phyloP scores from a whole-genome alignment of 2,329 filamentous ascomycete species.

The Fusarium nodosum region DNA sequence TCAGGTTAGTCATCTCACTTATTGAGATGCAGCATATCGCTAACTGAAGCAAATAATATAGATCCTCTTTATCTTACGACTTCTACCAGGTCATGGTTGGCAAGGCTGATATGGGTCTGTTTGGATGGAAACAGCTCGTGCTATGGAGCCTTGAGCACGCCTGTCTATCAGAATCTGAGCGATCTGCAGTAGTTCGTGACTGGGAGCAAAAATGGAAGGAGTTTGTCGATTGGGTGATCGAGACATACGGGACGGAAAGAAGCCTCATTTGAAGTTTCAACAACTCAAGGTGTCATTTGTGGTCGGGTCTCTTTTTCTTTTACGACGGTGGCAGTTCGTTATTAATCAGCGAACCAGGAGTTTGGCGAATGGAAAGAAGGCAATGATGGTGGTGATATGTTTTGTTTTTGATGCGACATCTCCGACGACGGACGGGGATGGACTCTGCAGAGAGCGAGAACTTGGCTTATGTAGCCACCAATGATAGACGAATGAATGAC shows the following conservation, averaged over 20 bases:
- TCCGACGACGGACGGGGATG: not conserved
- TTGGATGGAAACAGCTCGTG: slow-evolving; percentile 77
- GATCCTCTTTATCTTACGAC: slow-evolving; percentile 79
- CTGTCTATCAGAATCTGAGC: slow-evolving; percentile 63
- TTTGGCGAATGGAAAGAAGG: slow-evolving; percentile 21
- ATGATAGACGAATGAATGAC: slow-evolving; percentile 11
- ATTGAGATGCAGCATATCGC: not conserved
- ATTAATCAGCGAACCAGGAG: slow-evolving; percentile 17
- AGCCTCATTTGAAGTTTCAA: not conserved
- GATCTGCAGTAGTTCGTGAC: slow-evolving; percentile 53
- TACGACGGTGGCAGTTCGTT: not conserved
- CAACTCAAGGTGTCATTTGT: not conserved
- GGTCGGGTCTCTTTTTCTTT: not conserved
- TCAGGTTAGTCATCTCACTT: slow-evolving; percentile 64
- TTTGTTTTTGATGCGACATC: not conserved
- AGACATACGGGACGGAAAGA: slow-evolving; percentile 53
- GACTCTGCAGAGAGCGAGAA: not conserved
- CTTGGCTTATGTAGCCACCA: not conserved
- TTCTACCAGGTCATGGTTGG: slow-evolving; percentile 83
- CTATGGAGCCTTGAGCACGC: slow-evolving; percentile 74
- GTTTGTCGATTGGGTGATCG: slow-evolving; percentile 68
- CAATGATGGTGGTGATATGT: not conserved
- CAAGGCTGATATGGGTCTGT: slow-evolving; percentile 73
- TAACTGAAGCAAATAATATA: slow-evolving; percentile 56
- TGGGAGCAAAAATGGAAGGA: slow-evolving; percentile 70